Evolutionary conservation across 768 basidiomycete genomes (phyloP).

Genomic region (Kwoniella sp.): DNA sequence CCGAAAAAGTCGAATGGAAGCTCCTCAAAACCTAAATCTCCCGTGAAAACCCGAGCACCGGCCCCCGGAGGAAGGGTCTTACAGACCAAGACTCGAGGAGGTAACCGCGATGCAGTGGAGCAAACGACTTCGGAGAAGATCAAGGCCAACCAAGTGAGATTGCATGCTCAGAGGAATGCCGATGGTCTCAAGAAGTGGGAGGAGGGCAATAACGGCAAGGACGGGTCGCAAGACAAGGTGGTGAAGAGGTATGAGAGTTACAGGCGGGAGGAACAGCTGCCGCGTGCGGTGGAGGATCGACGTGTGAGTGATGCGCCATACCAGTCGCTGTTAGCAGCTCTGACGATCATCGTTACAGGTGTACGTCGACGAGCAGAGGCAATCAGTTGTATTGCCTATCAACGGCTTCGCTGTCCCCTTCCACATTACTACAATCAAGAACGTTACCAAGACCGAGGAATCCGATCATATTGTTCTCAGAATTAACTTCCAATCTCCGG

Average conservation of each 20-base stretch:
- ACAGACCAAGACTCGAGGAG: constrained; percentile 79
- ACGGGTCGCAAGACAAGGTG: constrained; percentile 80
- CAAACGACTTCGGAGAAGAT: constrained; percentile 72
- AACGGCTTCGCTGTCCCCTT: constrained; percentile 94
- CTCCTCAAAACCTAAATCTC: constrained; percentile 31
- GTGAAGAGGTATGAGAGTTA: constrained; percentile 98
- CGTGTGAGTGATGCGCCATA: constrained; percentile 57
- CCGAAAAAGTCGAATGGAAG: constrained; percentile 61
- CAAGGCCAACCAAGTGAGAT: constrained; percentile 77
- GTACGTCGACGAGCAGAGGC: constrained; percentile 80
- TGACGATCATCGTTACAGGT: constrained; percentile 57
- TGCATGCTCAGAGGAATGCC: constrained; percentile 70
- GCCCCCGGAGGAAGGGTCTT: constrained; percentile 79
- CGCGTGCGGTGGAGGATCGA: constrained; percentile 71
- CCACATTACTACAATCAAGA: constrained; percentile 98
- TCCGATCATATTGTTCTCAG: constrained; percentile 89
- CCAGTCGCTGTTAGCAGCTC: background rate
- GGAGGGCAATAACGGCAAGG: constrained; percentile 68
- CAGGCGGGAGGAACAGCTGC: constrained; percentile 86
- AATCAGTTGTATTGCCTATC: constrained; percentile 85
- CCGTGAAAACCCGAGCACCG: constrained; percentile 39
- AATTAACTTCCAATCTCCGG: constrained; percentile 98
- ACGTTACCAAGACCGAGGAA: constrained; percentile 94
- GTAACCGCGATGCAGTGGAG: constrained; percentile 73
- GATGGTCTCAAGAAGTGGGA: constrained; percentile 80